These are phyloP conservation scores for Tilletia walkeri DNA, from an alignment of 1,284 basidiomycete genomes.

Conservation along the genomic window DNA sequence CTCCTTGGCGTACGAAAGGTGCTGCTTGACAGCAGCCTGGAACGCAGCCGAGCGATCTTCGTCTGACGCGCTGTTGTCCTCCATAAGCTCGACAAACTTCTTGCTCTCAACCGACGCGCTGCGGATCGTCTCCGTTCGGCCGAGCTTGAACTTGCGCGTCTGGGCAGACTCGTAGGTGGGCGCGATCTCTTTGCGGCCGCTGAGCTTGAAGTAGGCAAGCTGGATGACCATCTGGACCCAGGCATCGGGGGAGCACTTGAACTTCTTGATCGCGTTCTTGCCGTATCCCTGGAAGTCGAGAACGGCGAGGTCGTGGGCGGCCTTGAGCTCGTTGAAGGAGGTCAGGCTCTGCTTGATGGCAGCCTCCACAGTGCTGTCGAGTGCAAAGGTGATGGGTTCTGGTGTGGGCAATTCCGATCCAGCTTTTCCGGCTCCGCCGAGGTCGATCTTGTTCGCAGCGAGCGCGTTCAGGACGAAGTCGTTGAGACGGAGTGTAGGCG, in stretches of 20 bases:
- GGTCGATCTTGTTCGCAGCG: slow-evolving; percentile 73
- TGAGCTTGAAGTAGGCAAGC: slow-evolving; percentile 84
- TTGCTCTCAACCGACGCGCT: slow-evolving; percentile 77
- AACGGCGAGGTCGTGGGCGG: slow-evolving; percentile 76
- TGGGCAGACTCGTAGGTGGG: slow-evolving; percentile 91
- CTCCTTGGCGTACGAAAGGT: slow-evolving; percentile 82
- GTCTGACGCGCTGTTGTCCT: slow-evolving; percentile 63
- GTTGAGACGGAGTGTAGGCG: slow-evolving; percentile 89
- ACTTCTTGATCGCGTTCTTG: slow-evolving; percentile 81
- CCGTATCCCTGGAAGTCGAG: slow-evolving; percentile 87
- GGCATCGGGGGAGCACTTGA: slow-evolving; percentile 85
- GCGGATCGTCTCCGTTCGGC: slow-evolving; percentile 92
- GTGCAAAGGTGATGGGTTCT: slow-evolving; percentile 70
- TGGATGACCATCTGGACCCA: slow-evolving; percentile 95
- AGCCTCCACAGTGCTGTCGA: slow-evolving; percentile 63
- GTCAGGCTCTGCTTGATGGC: slow-evolving; percentile 65
- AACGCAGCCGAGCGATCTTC: slow-evolving; percentile 69
- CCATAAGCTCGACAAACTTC: slow-evolving; percentile 85
- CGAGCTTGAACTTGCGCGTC: slow-evolving; percentile 86
- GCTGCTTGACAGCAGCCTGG: slow-evolving; percentile 73
- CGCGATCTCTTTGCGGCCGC: slow-evolving; percentile 65
- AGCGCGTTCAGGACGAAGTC: slow-evolving; percentile 85
- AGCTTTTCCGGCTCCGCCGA: slow-evolving; percentile 57
- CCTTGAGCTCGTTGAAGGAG: slow-evolving; percentile 76
- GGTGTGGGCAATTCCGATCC: slow-evolving; percentile 63